Evolutionary conservation across 2,329 filamentous ascomycete species (phyloP).

Genomic region (Fusarium odoratissimum): DNA sequence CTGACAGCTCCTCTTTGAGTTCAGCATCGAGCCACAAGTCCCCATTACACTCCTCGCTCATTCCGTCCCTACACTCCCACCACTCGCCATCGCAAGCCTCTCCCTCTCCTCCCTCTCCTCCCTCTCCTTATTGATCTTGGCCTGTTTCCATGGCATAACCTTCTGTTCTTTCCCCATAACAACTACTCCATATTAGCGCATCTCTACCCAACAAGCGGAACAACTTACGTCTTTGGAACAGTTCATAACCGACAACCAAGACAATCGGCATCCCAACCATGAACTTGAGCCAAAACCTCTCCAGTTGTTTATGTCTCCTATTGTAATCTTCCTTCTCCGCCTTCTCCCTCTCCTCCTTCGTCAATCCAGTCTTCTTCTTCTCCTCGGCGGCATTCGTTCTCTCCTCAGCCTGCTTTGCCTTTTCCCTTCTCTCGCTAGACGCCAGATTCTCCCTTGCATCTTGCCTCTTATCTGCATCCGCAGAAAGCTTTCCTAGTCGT

Average conservation of each 20-base stretch:
- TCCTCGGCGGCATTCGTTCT: not conserved
- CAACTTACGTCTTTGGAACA: conserved; percentile 63
- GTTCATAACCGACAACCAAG: conserved; percentile 65
- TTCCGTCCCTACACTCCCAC: not conserved
- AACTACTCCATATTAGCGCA: conserved; percentile 39
- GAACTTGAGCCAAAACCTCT: conserved; percentile 58
- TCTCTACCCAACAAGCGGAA: accelerated
- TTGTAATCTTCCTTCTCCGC: conserved; percentile 52
- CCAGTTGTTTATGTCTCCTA: conserved; percentile 57
- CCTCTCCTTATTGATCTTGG: conserved; percentile 6
- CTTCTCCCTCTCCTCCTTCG: conserved; percentile 33
- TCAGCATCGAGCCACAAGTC: accelerated
- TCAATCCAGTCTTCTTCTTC: not conserved
- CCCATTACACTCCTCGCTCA: not conserved
- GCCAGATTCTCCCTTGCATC: not conserved
- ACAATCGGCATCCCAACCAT: conserved; percentile 67
- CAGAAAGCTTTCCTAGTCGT: not conserved
- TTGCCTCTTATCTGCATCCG: not conserved
- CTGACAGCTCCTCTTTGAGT: not conserved
- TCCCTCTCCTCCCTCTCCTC: conserved; percentile 4
- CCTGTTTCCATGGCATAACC: conserved; percentile 21
- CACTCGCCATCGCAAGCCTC: not conserved
- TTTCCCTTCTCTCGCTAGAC: conserved; percentile 18
- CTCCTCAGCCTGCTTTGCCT: conserved; percentile 13
- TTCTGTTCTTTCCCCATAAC: conserved; percentile 48